Base-by-base conservation (phyloP, 306 rosid species). In the Cucurbita maxima region DNA sequence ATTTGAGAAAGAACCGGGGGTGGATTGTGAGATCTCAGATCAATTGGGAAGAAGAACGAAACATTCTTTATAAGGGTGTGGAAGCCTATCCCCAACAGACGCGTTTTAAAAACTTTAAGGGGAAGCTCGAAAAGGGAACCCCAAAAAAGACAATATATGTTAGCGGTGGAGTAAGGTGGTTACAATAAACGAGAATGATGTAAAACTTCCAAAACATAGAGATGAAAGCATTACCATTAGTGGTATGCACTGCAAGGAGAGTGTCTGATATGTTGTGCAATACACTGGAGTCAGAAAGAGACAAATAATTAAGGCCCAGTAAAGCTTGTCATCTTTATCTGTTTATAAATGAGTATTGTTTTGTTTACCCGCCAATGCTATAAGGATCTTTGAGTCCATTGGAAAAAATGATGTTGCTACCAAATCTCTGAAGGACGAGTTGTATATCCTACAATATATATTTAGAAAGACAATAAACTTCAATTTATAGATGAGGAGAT, bases 301-400 rank as follows among this genome's bases (percentile, higher is more conserved):
- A 45, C 8, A 67, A 7, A 44, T 6, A 44, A 45, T 20, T 3
- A 67, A 19, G 37, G 12, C 55, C 12, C 45, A 67, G 72, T 12
- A 19, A 43, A 10, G 44, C 4, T 10, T 4, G 2, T 66, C 37
- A 40, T 41, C 11, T 67, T 45, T 14, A 45, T 44, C 16, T 67
- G 55, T 67, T 45, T 43, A 56, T 56, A 47, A 19, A 44, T 37
- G 22, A 15, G 55, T 11, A 4, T 0, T 16, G n/a, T 60, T 44
- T 2, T 51, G 43, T 48, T 78, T 84, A 88, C 93, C 91, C 89
- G 78, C 86, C 88, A 40, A 59, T 79, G 43, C 93, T 84, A 3
- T 71, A 90, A 60, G 93, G 93, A 71, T 90, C 91, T 83, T 56
- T 80, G 7, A 90, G 78, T 50, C 93, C 96, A 77, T 90, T 90